Percentiles rank a stretch among this genome's conserved stretches.
Conservation (phyloP, 805 yeast species). For the Spathaspora girioi region DNA sequence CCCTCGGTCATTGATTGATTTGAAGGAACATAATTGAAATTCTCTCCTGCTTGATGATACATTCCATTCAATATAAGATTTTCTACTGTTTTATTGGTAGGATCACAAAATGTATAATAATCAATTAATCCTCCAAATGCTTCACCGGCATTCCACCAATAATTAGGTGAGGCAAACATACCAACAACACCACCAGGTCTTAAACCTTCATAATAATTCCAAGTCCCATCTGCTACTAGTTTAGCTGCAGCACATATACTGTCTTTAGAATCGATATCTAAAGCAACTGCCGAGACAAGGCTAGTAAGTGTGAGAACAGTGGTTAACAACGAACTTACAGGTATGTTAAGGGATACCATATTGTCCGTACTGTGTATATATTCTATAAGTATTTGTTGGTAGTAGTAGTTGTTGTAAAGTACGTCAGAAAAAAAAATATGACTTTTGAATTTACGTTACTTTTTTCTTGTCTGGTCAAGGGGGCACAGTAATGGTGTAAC, state of each 20-base stretch:
- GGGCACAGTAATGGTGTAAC: background rate
- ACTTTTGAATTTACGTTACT: background rate
- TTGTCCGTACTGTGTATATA: background rate
- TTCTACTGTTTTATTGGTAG: constrained; percentile 28
- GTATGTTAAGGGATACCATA: background rate
- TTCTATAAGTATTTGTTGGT: background rate
- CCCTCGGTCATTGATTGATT: constrained; percentile 47
- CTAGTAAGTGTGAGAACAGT: background rate
- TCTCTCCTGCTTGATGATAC: constrained; percentile 41
- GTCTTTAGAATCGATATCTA: constrained; percentile 35
- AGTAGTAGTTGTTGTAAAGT: background rate
- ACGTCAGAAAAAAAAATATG: background rate
- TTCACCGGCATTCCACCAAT: constrained; percentile 54
- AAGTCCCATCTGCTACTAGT: constrained; percentile 32
- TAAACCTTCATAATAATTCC: constrained; percentile 44
- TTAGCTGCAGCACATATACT: constrained; percentile 42
- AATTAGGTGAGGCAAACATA: constrained; percentile 42
- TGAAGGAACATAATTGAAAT: constrained; percentile 40
- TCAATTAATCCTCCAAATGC: constrained; percentile 47
- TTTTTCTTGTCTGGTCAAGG: background rate
- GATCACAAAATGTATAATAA: constrained; percentile 36
- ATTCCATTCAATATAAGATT: constrained; percentile 32
- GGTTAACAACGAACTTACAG: background rate
- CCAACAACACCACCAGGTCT: constrained; percentile 44
- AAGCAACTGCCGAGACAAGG: constrained; percentile 22